Evolutionary conservation across 768 basidiomycete species (phyloP).

Genomic region (Pisolithus tinctorius): DNA sequence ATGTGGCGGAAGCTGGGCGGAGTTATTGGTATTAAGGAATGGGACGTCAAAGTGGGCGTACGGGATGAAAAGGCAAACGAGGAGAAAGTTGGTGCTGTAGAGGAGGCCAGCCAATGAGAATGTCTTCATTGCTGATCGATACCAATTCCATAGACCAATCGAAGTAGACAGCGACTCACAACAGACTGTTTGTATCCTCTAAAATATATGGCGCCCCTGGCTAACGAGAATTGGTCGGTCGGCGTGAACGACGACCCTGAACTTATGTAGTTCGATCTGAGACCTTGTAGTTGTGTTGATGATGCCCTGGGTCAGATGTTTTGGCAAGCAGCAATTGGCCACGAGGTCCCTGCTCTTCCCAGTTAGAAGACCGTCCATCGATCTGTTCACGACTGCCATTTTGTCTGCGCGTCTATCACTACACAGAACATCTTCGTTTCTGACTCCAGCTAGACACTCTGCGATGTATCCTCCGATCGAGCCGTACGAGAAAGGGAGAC

Average conservation of each 20-base stretch:
- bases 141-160: too few relatives aligned
- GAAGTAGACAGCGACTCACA: too few relatives aligned
- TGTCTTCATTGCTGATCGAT: not conserved
- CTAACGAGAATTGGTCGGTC: too few relatives aligned
- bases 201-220: too few relatives aligned
- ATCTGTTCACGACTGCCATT: constrained; percentile 11
- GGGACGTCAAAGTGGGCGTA: constrained; percentile 55
- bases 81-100: not conserved
- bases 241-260: too few relatives aligned
- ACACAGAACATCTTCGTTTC: constrained; percentile 1
- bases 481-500: constrained; percentile 55
- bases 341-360: not conserved
- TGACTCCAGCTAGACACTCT: constrained; percentile 1
- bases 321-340: constrained; percentile 5
- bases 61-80: constrained; percentile 8
- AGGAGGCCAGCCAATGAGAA: not conserved
- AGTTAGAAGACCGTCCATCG: constrained; percentile 1
- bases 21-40: constrained; percentile 67
- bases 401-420: constrained; percentile 1
- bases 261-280: too few relatives aligned
- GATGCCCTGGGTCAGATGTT: not conserved
- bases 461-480: constrained; percentile 63
- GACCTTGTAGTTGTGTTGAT: not conserved
- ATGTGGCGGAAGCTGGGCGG: constrained; percentile 68
- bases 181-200: too few relatives aligned